A percentile compares a stretch with the other conserved stretches of the same genome.
These are phyloP conservation scores for Lanmaoa rubissima DNA, from an alignment of 768 basidiomycete species.

Conservation along the genomic window DNA sequence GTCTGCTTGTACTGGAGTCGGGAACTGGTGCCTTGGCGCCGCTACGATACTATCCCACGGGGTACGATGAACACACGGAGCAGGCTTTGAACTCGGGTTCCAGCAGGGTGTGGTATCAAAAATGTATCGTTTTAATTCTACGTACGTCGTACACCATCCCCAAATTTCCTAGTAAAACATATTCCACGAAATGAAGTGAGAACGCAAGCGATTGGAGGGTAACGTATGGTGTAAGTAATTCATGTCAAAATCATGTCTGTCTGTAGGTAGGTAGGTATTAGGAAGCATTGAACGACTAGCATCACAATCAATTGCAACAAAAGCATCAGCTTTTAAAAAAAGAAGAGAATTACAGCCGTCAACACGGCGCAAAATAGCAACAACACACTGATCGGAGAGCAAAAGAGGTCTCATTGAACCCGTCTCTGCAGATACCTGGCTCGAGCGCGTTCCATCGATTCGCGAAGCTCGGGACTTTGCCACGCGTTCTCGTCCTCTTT, in stretches of 20 bases:
- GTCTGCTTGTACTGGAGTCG: too few relatives aligned
- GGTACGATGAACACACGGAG: too few relatives aligned
- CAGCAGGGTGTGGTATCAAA: not conserved
- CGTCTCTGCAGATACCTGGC: slow-evolving; percentile 30
- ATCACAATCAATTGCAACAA: not conserved
- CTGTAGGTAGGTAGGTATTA: not conserved
- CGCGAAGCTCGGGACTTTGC: slow-evolving; percentile 65
- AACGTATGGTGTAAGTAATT: slow-evolving; percentile 4
- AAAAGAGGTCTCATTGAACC: slow-evolving; percentile 7
- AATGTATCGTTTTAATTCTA: not conserved
- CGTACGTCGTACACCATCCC: slow-evolving; percentile 9
- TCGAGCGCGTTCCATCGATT: slow-evolving; percentile 70
- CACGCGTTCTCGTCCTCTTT: slow-evolving; percentile 50
- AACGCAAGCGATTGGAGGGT: not conserved
- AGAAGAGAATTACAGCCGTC: not conserved
- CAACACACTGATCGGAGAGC: not conserved
- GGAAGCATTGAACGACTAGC: not conserved
- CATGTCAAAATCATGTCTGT: not conserved
- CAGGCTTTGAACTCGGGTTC: too few relatives aligned
- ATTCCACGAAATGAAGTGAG: not conserved
- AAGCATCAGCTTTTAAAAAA: not conserved
- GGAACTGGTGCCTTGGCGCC: too few relatives aligned
- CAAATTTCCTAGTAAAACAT: slow-evolving; percentile 2
- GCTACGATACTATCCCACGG: too few relatives aligned
- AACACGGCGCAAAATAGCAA: not conserved